Percentiles rank a stretch among this genome's conserved stretches.
These are phyloP conservation scores for Acacia concinna DNA, from an alignment of 331 rosid species.

Conservation along the genomic window DNA sequence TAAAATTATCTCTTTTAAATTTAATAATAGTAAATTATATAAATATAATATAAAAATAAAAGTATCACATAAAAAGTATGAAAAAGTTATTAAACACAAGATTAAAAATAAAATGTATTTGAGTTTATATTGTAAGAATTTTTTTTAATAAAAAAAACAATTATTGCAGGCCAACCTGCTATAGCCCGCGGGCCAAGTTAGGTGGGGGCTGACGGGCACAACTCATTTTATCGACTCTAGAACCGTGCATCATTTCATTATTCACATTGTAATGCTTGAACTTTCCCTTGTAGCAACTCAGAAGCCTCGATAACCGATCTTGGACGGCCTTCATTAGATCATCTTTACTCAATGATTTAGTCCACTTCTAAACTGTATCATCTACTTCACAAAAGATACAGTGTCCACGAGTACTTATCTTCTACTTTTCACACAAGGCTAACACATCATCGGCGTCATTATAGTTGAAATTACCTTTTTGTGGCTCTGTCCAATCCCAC, in stretches of 20 bases:
- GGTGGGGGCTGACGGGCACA: no score
- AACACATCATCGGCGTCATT: constrained; percentile 83
- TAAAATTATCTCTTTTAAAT: no score
- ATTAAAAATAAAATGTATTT: no score
- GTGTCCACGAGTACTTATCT: constrained; percentile 75
- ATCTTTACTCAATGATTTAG: constrained; percentile 53
- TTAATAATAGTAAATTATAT: no score
- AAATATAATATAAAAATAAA: no score
- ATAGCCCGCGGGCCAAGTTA: no score
- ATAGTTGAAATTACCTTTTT: constrained; percentile 72
- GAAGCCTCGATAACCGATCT: constrained; percentile 59
- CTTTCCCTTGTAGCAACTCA: constrained; percentile 75
- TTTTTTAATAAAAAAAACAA: no score
- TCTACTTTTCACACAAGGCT: constrained; percentile 59
- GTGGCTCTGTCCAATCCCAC: constrained; percentile 95
- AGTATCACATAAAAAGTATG: no score
- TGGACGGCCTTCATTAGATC: constrained; percentile 74
- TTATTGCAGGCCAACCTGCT: no score
- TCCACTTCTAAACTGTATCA: constrained; percentile 69
- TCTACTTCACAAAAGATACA: constrained; percentile 95
- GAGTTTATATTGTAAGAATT: no score
- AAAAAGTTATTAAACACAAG: no score
- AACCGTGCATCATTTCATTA: constrained; percentile 94
- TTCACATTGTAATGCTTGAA: constrained; percentile 89
- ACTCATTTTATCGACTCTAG: no score